phyloP scores from a whole-genome alignment of 23 red algal species.

The Gracilaria gracilis region DNA sequence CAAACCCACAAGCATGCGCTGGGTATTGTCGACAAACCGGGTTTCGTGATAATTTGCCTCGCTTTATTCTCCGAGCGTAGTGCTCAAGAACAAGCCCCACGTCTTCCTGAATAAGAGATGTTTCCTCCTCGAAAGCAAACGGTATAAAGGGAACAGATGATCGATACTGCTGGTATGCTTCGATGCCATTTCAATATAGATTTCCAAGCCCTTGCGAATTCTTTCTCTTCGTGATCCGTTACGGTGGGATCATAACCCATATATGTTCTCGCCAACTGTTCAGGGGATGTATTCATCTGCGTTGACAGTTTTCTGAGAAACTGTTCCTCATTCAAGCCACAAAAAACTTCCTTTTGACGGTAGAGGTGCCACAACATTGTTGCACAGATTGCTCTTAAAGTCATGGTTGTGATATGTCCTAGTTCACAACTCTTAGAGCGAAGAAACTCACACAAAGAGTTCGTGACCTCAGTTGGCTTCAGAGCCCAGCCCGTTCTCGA shows the following conservation, averaged over 20 bases:
- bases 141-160: no score
- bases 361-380: conserved; percentile 3
- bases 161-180: no score
- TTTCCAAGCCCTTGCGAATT: background rate
- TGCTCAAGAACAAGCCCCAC: no score
- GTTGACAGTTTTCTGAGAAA: background rate
- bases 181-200: no score
- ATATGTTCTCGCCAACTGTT: background rate
- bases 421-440: background rate
- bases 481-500: background rate
- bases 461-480: background rate
- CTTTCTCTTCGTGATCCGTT: background rate
- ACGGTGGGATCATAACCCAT: background rate
- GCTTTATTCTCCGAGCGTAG: no score
- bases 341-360: background rate
- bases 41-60: no score
- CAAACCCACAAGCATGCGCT: no score
- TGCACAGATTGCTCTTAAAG: background rate
- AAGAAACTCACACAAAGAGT: background rate
- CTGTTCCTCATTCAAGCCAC: background rate
- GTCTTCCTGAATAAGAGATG: no score
- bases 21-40: no score
- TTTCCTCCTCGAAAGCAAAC: no score
- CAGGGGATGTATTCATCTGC: conserved; percentile 2
- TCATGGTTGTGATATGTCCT: background rate